These are phyloP conservation scores for Vicia faba DNA, from an alignment of 306 rosid species.

Conservation along the genomic window DNA sequence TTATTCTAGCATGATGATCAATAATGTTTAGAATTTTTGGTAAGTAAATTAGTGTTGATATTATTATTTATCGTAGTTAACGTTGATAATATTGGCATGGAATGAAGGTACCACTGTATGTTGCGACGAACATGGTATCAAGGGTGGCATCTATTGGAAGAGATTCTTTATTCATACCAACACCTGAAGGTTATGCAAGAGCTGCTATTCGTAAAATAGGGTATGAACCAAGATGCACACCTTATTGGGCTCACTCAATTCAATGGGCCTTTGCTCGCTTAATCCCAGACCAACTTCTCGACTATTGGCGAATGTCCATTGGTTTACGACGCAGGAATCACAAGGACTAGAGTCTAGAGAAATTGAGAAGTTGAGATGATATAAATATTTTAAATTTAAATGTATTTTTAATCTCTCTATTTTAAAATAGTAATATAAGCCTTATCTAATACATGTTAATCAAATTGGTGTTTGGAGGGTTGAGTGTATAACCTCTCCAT, in stretches of 20 bases:
- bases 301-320: slow-evolving; percentile 71
- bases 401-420: no score
- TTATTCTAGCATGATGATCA: no score
- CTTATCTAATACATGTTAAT: no score
- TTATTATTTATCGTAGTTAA: neutral
- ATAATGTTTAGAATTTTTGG: no score
- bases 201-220: slow-evolving; percentile 62
- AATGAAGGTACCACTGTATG: slow-evolving; percentile 69
- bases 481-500: no score
- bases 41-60: no score
- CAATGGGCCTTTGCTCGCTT: slow-evolving; percentile 54
- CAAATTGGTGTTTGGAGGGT: no score
- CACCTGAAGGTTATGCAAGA: slow-evolving; percentile 61
- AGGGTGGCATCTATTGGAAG: slow-evolving; percentile 48
- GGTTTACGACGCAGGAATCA: slow-evolving; percentile 48
- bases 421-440: no score
- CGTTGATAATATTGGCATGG: neutral
- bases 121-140: slow-evolving; percentile 69
- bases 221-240: slow-evolving; percentile 52
- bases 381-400: no score
- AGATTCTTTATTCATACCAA: slow-evolving; percentile 61
- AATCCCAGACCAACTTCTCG: slow-evolving; percentile 51
- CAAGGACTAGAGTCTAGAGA: neutral
- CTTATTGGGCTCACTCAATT: slow-evolving; percentile 74
- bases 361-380: neutral